Evolutionary conservation across 2,329 filamentous ascomycete species (phyloP).

Genomic region (Botrytis aclada): DNA sequence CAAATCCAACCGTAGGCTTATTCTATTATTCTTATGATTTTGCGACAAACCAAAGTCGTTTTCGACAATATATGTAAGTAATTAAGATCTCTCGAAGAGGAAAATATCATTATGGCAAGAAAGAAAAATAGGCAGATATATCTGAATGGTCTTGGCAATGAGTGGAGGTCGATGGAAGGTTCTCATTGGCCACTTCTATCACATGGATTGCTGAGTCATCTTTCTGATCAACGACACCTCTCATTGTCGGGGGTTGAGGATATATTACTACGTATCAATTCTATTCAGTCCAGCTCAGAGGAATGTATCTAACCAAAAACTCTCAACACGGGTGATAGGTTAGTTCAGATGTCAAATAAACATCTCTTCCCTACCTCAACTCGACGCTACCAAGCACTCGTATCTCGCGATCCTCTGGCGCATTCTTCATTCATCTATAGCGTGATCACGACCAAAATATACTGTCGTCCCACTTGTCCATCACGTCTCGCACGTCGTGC

Average conservation of each 20-base stretch:
- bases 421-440: constrained; percentile 47
- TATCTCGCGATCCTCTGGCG: constrained; percentile 40
- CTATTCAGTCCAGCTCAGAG: neutral
- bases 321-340: fast-evolving
- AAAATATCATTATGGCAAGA: neutral
- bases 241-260: neutral
- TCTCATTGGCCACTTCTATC: constrained; percentile 15
- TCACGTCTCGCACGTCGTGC: constrained; percentile 58
- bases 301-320: neutral
- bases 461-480: constrained; percentile 60
- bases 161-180: neutral
- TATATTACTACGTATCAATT: neutral
- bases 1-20: neutral
- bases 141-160: neutral
- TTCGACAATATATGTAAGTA: fast-evolving
- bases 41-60: neutral
- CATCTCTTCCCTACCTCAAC: neutral
- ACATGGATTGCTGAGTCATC: constrained; percentile 1
- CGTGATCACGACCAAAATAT: constrained; percentile 50
- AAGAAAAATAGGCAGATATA: neutral
- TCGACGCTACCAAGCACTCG: constrained; percentile 25
- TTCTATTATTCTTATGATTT: neutral
- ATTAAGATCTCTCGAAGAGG: neutral
- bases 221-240: neutral
- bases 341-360: neutral